A percentile compares a stretch with the other conserved stretches of the same genome.
Evolutionary conservation across 1,284 basidiomycete genomes (phyloP).

Genomic region (Sporisorium iseilematis-ciliati): DNA sequence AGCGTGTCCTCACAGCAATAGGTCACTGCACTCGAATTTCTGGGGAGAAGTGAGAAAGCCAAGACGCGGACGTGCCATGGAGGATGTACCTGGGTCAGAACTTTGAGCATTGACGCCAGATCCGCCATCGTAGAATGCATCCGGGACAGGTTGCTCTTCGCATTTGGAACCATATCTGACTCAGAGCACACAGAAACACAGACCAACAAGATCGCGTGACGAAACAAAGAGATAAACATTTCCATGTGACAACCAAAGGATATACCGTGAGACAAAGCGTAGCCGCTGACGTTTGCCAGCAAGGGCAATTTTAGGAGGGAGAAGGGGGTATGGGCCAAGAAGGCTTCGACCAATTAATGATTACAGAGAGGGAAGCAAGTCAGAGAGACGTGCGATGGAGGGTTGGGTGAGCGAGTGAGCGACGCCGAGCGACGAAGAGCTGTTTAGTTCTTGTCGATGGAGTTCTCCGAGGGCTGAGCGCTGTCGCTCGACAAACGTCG

Average conservation of each 20-base stretch:
- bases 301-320: background rate
- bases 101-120: background rate
- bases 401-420: background rate
- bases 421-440: background rate
- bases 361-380: background rate
- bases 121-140: no score
- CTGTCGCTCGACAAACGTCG: constrained; percentile 33
- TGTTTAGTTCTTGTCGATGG: constrained; percentile 26
- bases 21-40: no score
- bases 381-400: background rate
- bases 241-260: constrained; percentile 5
- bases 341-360: background rate
- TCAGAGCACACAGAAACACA: background rate
- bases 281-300: constrained; percentile 1
- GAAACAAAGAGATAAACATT: background rate
- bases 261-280: background rate
- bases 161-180: background rate
- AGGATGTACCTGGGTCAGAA: no score
- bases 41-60: no score
- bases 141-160: background rate
- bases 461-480: constrained; percentile 19
- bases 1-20: no score
- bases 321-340: background rate
- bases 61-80: no score
- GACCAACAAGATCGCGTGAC: background rate